Base-by-base conservation (phyloP, 1,139 yeast genomes). In the Suhomyces coccinellae region DNA sequence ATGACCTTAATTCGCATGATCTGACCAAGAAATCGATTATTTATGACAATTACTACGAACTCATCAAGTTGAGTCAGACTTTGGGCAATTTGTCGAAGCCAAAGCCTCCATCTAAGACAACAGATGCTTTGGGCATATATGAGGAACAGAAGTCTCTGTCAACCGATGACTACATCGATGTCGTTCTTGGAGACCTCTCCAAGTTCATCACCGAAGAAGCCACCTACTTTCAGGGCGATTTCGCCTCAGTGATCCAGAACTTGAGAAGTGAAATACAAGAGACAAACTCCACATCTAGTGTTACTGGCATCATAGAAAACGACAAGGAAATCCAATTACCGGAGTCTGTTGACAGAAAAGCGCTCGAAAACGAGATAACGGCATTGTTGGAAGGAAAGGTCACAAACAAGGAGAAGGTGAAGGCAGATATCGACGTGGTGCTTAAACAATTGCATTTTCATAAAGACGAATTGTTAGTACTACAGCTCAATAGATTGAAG, bases 11-110 rank as follows among this genome's bases (percentile, higher is more conserved):
- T 44, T 61, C 73, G 9, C 74, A 69, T 41, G 75, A 69, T 45
- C 72, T 67, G 69, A 69, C 65, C 33, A 72, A 71, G 56, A 74
- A 74, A 46, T 66, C 77, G 16, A 72, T 74, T n/a, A 71, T 74
- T 12, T 74, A 74, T 52, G 75, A 73, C 47, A 73, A 74, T 52
- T 74, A 74, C 59, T 70, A 71, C 48, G 79, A 74, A 44, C 57
- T 74, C 46, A 74, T 74, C 49, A 72, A 71, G 47, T 58, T 74
- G 43, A 72, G 69, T 45, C 65, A 72, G 36, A 67, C 73, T 1
- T 60, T 74, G 45, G 60, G 58, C 13, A 63, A 62, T 24, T 51
- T 70, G 12, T 56, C 69, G n/a, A 53, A 50, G 15, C 61, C 68
- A 0, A 51, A 47, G 14, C 46, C 51, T 4, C 40, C 50, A 12